Evolutionary conservation across 345 rosid genomes (phyloP), one percentile per base, ranked within the genome.

Genomic region (Lenwebbia sp.): DNA sequence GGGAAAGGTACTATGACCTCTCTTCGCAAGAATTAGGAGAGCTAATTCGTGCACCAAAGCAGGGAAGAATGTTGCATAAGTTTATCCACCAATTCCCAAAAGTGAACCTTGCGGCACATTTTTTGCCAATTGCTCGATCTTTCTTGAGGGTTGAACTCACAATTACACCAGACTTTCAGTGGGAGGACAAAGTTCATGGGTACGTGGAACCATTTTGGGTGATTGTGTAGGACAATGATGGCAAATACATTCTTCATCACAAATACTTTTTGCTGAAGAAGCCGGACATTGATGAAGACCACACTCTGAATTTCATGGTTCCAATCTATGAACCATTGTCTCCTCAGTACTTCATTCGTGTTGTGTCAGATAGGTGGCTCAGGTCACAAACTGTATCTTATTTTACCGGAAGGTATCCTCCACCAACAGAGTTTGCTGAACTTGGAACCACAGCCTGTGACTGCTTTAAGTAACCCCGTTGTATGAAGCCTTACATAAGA

Each of bases 151-250:
- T 96, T 60, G 99, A 97, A 87, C 98, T 96, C 85, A 92, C 96
- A 30, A 89, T 97, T 88, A 96, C 99, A n/a, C 96, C 98, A 49
- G 98, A 96, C 90, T 97, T 96, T 85, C 95, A 89, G 88, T 96
- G 98, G 99, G 99, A 97, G 84, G 99, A 96, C 87, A 95, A 92
- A 90, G 89, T 94, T 89, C 99, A 96, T 90, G 98, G 96, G 30
- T 95, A 91, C 89, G 98, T 96, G 89, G 99, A 97, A 91, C 98
- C 98, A 56, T 96, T 96, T 92, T 97, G 99, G 99, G 93, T 97
- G 30, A 92, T 95, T 70, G 96, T 96, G 91, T 98, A 96, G 92
- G 99, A 97, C 89, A 97, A 95, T 76, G 96, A 95, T 88, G 96
- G 98, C 28, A 98, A 97, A 87, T 90, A 90, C 87, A 92, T 97